Base-by-base conservation (phyloP, 306 rosid species). In the Lagenaria siceraria region DNA sequence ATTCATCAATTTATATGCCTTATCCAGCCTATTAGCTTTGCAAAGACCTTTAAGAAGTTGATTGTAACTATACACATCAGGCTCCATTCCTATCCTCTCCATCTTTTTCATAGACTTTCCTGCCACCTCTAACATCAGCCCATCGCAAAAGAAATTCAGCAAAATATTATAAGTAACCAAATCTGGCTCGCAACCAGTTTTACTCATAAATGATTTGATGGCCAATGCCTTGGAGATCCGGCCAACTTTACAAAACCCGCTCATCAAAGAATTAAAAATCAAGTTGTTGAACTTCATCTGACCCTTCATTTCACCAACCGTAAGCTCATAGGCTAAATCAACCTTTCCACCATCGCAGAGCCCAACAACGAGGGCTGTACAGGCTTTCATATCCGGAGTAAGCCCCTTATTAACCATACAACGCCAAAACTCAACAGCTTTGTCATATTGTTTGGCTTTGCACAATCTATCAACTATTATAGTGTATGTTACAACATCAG, bases 311-410 rank as follows among this genome's bases (percentile, higher is more conserved):
- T 80, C 88, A 33, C 82, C 92, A 51, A 90, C 84, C 6, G 81
- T 80, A 76, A 94, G 95, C 63, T 94, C 93, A 83, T 94, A 94
- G 3, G 96, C 97, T 87, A 92, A 94, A 79, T 92, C 91, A 80
- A 94, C 96, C 78, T 89, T 86, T 40, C 90, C 88, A 55, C 90
- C 93, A 58, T 83, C 55, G 78, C 91, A 92, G 84, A 94, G 84
- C n/a, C 96, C 98, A 75, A 87, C 65, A 61, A 94, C 97, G 60
- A 94, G 87, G 2, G 89, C 91, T 0, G 84, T 84, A 42, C 96
- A 89, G 0, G 88, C 89, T 71, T 86, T 85, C 21, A n/a, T 61
- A 86, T 94, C 97, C 0, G 92, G 96, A 35, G 29, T 79, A 80
- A 90, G 31, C 52, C 97, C 98, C 38, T 75, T 79, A 8, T 56